These are phyloP conservation scores for Climacium dendroides DNA, from an alignment of 225 moss, liverwort and hornwort genomes.

Conservation along the genomic window DNA sequence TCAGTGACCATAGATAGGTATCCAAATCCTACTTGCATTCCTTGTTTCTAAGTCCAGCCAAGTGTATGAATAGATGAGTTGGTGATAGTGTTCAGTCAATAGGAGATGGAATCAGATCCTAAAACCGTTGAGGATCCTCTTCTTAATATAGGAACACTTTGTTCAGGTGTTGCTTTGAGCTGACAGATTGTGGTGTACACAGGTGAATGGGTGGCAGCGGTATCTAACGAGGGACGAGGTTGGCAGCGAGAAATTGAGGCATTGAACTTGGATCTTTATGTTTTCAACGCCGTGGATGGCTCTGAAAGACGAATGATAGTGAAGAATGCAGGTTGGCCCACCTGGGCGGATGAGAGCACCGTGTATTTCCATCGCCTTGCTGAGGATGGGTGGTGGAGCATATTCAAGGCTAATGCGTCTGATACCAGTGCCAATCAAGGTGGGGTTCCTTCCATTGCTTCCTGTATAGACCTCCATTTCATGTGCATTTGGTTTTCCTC, in stretches of 20 bases:
- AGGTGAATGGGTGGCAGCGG: slow-evolving; percentile 75
- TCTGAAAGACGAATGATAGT: slow-evolving; percentile 38
- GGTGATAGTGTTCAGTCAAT: neutral
- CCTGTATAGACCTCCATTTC: neutral
- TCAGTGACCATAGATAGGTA: neutral
- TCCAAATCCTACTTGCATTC: neutral
- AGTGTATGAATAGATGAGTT: neutral
- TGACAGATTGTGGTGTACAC: neutral
- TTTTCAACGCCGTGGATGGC: slow-evolving; percentile 57
- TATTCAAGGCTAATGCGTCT: slow-evolving; percentile 43
- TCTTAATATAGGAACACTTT: neutral
- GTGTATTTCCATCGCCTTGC: slow-evolving; percentile 69
- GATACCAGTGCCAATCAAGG: slow-evolving; percentile 23
- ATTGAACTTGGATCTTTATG: slow-evolving; percentile 48
- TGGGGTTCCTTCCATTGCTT: neutral
- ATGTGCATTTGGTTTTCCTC: neutral
- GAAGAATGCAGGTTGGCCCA: slow-evolving; percentile 74
- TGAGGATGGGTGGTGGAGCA: slow-evolving; percentile 89
- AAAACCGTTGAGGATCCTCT: neutral
- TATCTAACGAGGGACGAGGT: slow-evolving; percentile 47
- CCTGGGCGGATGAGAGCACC: slow-evolving; percentile 59
- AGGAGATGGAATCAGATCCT: neutral
- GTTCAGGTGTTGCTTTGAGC: neutral
- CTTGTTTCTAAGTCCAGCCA: neutral
- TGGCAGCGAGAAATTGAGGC: slow-evolving; percentile 43